Evolutionary conservation across 371 early-diverging fungal species (phyloP).

Genomic region (Apophysomyces ossiformis): DNA sequence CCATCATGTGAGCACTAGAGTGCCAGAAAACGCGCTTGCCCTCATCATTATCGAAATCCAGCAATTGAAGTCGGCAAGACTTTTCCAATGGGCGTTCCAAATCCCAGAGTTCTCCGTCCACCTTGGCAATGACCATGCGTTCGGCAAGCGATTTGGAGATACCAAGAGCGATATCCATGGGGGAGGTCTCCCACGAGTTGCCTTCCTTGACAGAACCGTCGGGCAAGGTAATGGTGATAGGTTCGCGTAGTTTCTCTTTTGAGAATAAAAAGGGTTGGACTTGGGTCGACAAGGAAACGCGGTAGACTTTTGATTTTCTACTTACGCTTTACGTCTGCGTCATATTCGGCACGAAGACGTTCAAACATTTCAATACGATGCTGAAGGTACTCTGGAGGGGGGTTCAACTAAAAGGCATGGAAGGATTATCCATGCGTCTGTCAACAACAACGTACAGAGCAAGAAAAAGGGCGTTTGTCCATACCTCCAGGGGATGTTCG

Average conservation of each 20-base stretch:
- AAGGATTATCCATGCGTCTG: neutral
- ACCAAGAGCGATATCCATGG: constrained; percentile 90
- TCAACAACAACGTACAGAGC: neutral
- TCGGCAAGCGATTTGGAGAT: constrained; percentile 92
- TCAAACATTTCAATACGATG: constrained; percentile 94
- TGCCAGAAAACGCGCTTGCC: constrained; percentile 99
- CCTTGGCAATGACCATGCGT: constrained; percentile 94
- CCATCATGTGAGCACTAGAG: constrained; percentile 99
- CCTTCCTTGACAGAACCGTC: constrained; percentile 88
- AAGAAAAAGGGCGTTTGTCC: too few relatives aligned
- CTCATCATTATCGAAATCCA: constrained; percentile 96
- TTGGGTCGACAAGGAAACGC: constrained; percentile 16
- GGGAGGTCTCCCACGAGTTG: constrained; percentile 95
- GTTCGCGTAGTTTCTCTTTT: constrained; percentile 80
- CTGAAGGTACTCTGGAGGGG: constrained; percentile 82
- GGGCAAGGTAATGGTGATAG: constrained; percentile 90
- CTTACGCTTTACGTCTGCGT: constrained; percentile 82
- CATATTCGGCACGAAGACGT: constrained; percentile 77
- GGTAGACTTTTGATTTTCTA: constrained; percentile 1
- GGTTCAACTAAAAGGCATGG: constrained; percentile 52
- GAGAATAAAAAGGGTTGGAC: neutral
- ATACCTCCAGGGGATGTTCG: constrained; percentile 63
- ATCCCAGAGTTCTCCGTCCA: constrained; percentile 95
- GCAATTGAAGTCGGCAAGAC: constrained; percentile 85
- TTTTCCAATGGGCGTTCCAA: constrained; percentile 86